These are phyloP conservation scores for Cronartium quercuum DNA, from an alignment of 1,284 basidiomycete genomes.

Conservation along the genomic window DNA sequence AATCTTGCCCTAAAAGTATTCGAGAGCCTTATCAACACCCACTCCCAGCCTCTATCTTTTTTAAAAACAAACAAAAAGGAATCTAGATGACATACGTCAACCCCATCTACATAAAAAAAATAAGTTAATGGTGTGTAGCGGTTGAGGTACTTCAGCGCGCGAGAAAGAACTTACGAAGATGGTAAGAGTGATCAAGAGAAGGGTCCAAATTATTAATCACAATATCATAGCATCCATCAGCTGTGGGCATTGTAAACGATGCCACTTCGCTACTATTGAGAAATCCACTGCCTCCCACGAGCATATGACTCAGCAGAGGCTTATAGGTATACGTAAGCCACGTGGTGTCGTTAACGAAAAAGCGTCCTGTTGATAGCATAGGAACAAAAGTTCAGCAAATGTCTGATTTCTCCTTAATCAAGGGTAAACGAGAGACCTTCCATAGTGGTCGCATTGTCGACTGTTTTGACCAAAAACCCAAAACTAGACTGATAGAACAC, in stretches of 20 bases:
- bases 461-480: constrained; percentile 10
- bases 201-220: constrained; percentile 49
- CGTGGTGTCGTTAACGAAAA: constrained; percentile 36
- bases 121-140: background rate
- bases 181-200: constrained; percentile 49
- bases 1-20: constrained; percentile 41
- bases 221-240: constrained; percentile 1
- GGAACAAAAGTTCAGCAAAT: too few species aligned
- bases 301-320: background rate
- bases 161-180: constrained; percentile 44
- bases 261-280: constrained; percentile 2
- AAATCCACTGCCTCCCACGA: background rate
- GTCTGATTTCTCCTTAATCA: too few species aligned
- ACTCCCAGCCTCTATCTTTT: too few species aligned
- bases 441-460: constrained; percentile 2
- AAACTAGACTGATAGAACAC: constrained; percentile 32
- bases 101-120: background rate
- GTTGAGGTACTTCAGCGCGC: too few species aligned
- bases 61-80: background rate
- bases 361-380: too few species aligned
- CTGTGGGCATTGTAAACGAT: background rate
- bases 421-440: constrained; percentile 1
- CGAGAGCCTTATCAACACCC: background rate
- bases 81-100: constrained; percentile 17
- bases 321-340: constrained; percentile 14